phyloP scores from a whole-genome alignment of 2,329 filamentous ascomycete species.

The Eutypella sp. region DNA sequence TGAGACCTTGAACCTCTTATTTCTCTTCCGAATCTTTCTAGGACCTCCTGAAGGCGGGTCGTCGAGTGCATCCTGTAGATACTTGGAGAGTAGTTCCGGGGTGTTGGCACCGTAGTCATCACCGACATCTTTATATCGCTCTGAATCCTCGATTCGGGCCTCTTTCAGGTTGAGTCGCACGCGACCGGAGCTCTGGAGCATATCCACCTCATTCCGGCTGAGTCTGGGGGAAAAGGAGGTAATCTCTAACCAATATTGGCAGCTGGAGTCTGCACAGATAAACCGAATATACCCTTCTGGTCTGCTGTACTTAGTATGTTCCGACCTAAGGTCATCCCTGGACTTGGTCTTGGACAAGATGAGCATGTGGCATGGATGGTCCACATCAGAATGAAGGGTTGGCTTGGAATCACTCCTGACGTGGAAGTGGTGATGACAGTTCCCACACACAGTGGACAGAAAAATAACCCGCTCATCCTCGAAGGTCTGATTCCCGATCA shows the following conservation, averaged over 20 bases:
- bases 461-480: conserved; percentile 8
- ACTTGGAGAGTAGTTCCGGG: conserved; percentile 43
- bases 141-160: conserved; percentile 40
- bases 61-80: conserved; percentile 45
- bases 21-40: conserved; percentile 49
- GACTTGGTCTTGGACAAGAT: conserved; percentile 11
- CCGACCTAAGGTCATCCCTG: conserved; percentile 4
- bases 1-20: conserved; percentile 51
- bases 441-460: conserved; percentile 21
- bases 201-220: conserved; percentile 33
- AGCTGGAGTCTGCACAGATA: conserved; percentile 20
- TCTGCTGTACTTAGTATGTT: conserved; percentile 8
- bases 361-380: conserved; percentile 25
- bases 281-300: conserved; percentile 14
- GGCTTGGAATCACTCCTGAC: conserved; percentile 15
- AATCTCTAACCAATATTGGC: conserved; percentile 42
- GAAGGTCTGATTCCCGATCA: conserved; percentile 15
- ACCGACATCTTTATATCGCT: conserved; percentile 40
- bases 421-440: conserved; percentile 25
- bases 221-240: conserved; percentile 41
- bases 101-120: conserved; percentile 37
- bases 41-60: conserved; percentile 25
- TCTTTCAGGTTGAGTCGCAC: conserved; percentile 35
- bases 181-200: conserved; percentile 41
- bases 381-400: conserved; percentile 3